phyloP scores from a whole-genome alignment of 2,329 filamentous ascomycete species.

The Colletotrichum sp. region DNA sequence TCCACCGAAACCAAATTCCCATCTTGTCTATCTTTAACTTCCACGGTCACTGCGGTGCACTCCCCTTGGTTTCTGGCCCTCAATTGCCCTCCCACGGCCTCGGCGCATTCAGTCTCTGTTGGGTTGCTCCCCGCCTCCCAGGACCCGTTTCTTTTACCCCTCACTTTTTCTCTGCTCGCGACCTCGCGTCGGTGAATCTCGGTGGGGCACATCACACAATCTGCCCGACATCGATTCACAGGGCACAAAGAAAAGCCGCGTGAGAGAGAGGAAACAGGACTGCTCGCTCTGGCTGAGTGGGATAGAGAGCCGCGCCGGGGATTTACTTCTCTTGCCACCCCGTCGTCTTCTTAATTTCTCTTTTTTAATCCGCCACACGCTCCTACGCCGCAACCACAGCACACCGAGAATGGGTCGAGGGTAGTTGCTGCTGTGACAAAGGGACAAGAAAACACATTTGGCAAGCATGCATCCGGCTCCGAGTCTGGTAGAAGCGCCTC shows the following conservation, averaged over 20 bases:
- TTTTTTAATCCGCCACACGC: background rate
- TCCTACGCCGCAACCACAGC: background rate
- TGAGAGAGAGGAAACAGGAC: background rate
- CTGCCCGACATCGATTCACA: slow-evolving; percentile 18
- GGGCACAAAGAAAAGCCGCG: slow-evolving; percentile 7
- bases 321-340: background rate
- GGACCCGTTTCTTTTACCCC: slow-evolving; percentile 21
- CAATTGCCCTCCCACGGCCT: slow-evolving; percentile 10
- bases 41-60: background rate
- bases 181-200: slow-evolving; percentile 24
- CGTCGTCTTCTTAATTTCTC: background rate
- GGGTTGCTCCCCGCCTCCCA: slow-evolving; percentile 6
- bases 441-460: slow-evolving; percentile 13
- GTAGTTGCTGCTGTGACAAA: slow-evolving; percentile 19
- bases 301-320: background rate
- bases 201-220: slow-evolving; percentile 23
- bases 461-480: slow-evolving; percentile 43
- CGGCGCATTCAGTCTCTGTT: slow-evolving; percentile 11
- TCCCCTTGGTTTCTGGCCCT: background rate
- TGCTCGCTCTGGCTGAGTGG: background rate
- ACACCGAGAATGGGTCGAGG: slow-evolving; percentile 17
- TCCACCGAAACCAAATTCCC: slow-evolving; percentile 8
- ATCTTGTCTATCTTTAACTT: background rate
- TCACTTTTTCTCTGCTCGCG: slow-evolving; percentile 18
- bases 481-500: slow-evolving; percentile 37